phyloP scores from a whole-genome alignment of 345 rosid genomes.

The Eucalyptus victrix region DNA sequence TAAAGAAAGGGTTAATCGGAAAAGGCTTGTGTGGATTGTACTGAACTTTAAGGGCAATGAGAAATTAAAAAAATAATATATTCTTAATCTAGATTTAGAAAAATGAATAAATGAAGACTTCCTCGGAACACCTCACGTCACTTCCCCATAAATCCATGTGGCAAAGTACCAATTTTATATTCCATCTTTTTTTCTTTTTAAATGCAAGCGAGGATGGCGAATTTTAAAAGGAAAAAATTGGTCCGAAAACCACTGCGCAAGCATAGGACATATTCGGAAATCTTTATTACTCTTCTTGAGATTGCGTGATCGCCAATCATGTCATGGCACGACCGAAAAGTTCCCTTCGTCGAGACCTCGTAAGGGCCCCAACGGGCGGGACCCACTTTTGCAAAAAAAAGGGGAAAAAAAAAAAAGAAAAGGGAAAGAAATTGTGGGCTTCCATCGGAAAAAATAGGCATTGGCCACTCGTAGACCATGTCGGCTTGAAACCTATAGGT shows the following conservation, averaged over 20 bases:
- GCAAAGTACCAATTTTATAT: neutral
- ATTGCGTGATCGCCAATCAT: neutral
- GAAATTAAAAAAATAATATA: neutral
- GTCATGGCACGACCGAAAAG: neutral
- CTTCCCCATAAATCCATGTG: neutral
- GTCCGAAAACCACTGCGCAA: neutral
- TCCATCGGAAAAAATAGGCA: neutral
- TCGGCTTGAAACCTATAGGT: neutral
- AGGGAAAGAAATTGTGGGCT: neutral
- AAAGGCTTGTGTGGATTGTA: neutral
- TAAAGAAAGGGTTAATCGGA: neutral
- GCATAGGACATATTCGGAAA: neutral
- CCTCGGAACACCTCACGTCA: neutral
- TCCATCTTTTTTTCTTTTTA: neutral
- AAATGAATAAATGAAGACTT: neutral
- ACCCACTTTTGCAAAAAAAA: neutral
- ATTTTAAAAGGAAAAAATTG: neutral
- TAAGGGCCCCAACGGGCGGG: neutral
- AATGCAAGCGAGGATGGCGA: neutral
- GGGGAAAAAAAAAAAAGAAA: accelerated
- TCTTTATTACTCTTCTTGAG: neutral
- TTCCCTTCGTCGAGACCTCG: neutral
- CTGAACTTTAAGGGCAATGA: neutral
- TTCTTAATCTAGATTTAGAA: neutral
- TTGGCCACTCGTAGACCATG: neutral